Base-by-base conservation (phyloP, 2,329 filamentous ascomycete genomes). In the Fusarium equiseti region DNA sequence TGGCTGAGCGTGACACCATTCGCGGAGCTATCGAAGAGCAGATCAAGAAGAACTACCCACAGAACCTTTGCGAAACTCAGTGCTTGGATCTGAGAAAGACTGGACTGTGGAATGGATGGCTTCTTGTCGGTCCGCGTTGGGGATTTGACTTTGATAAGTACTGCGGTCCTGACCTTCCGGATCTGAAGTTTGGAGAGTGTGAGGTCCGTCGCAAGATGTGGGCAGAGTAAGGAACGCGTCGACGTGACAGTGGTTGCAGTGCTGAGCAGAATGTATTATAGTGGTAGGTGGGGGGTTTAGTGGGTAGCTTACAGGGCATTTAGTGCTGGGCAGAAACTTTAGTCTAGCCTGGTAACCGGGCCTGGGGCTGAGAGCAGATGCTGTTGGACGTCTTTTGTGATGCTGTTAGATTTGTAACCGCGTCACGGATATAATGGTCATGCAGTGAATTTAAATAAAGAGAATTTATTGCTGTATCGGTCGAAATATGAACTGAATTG, bases 391-490 rank as follows among this genome's bases (percentile, higher is more conserved):
- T 35, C 31, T 35, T 18, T 35, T 35, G 8, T 35, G 16, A 35
- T 16, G 16, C 32, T 35, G 32, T 35, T 18, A 11, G 16, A 35
- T 38, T n/a, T 2, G 18, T 38, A 38, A 38, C 18, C 0, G 16
- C 18, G 16, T 0, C 18, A 4, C 35, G 0, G 9, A n/a, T 2
- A 38, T 6, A 1, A 38, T 38, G 6, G 7, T n/a, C 6, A 38
- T n/a, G 18, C 0, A n/a, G 18, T n/a, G 35, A 11, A 3, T n/a
- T 4, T 38, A 3, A n/a, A 18, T n/a, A 38, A 2, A n/a, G 11
- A 18, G 29, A 7, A 0, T n/a, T 38, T 4, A 4, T 6, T 38
- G 5, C 7, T n/a, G 0, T 38, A 4, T 38, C 5, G n/a, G 35
- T 38, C 35, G 18, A 5, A 4, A 38, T 11, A 7, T 38, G 18